Evolutionary conservation across 2,329 filamentous ascomycete species (phyloP).

Genomic region (Curvularia spicifera): DNA sequence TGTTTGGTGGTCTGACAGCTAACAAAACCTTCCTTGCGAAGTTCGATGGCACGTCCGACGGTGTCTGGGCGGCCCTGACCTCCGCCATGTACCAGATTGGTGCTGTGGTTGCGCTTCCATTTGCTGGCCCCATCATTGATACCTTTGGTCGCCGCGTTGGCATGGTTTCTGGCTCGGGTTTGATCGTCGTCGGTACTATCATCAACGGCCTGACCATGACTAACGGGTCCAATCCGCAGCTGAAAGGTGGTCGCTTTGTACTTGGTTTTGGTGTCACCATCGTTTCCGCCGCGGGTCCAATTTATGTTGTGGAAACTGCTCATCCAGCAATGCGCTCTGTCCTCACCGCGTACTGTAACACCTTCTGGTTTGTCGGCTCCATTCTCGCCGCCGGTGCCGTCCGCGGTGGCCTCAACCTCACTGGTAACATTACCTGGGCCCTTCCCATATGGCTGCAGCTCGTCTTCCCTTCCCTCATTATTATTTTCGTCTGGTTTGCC

Average conservation of each 20-base stretch:
- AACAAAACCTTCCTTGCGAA: neutral
- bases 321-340: neutral
- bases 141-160: neutral
- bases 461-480: neutral
- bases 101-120: neutral
- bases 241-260: neutral
- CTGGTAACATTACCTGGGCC: neutral
- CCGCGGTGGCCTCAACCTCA: neutral
- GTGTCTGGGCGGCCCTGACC: neutral
- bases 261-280: neutral
- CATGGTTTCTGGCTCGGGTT: neutral
- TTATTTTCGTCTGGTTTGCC: neutral
- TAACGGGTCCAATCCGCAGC: neutral
- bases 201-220: neutral
- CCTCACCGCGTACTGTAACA: neutral
- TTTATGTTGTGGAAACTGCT: neutral
- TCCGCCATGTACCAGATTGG: neutral
- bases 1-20: neutral
- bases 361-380: neutral
- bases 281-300: neutral
- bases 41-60: neutral
- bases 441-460: neutral
- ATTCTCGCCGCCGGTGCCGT: neutral
- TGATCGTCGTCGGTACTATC: neutral
- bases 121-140: neutral